Evolutionary conservation across 2,329 filamentous ascomycete genomes (phyloP), one percentile per base, ranked within the genome.

Genomic region (Phoma sp.): DNA sequence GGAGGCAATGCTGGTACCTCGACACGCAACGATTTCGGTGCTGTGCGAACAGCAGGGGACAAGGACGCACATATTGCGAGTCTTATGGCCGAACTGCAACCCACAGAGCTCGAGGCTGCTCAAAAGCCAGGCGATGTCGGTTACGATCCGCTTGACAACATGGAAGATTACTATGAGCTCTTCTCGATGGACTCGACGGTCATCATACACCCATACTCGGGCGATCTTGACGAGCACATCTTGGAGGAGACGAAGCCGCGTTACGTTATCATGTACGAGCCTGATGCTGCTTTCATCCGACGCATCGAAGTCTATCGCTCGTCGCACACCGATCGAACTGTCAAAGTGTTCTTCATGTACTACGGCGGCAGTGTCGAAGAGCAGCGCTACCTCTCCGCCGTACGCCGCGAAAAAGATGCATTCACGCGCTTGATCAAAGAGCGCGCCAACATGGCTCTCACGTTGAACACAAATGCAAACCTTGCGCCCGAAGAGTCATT

Each of bases 261-360:
- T 56, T 97, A 97, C 74, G 91, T 99, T 55, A 89, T 99, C 77
- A 98, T 99, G 95, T 99, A 97, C 75, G 95, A 98, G 72, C 93
- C 95, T 1, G 92, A 98, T 62, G 87, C 93, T 3, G 88, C 93
- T 3, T 99, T 99, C 73, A 96, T 98, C 67, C 87, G 95, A 11
- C 84, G 93, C 33, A 89, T 99, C 18, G 95, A 99, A 72, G 93
- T 98, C 2, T 99, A 98, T 76, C 87, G 95, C 35, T 96, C 92
- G 47, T 97, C 93, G 8, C 95, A 99, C 76, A 89, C 88, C 53
- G 91, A 93, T 71, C 83, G 92, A 32, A 92, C 91, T 66, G 90
- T 98, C 37, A 86, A 91, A 38, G 93, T 96, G 0, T 99, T 97
- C 78, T 98, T 98, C 73, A 86, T 98, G 80, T 98, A 96, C 77